These are phyloP conservation scores for Stentor roeselii DNA, from an alignment of 73 alveolate genomes.

Conservation along the genomic window DNA sequence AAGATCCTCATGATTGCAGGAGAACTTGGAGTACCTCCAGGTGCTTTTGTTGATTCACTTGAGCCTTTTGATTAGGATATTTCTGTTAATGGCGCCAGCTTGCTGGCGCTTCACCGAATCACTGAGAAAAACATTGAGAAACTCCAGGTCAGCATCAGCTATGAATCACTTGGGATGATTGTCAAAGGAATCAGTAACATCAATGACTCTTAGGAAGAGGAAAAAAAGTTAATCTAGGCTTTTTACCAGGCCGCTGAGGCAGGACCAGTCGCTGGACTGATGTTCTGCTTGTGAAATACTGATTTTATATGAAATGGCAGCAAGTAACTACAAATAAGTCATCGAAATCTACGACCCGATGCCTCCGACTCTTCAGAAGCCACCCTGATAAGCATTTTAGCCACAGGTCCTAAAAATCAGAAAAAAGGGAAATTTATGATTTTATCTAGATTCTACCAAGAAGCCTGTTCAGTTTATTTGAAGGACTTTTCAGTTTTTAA, in stretches of 20 bases:
- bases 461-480: background rate
- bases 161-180: background rate
- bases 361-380: slow-evolving; percentile 19
- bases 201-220: background rate
- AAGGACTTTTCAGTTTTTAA: background rate
- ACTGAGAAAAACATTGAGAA: background rate
- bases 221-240: background rate
- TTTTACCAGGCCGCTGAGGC: slow-evolving; percentile 24
- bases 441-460: background rate
- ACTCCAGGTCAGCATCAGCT: background rate
- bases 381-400: background rate
- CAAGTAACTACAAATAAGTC: background rate
- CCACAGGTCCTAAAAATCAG: background rate
- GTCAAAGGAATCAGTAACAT: background rate
- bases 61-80: background rate
- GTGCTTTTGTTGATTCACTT: background rate
- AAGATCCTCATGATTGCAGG: background rate
- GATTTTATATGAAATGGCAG: background rate
- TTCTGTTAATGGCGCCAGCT: background rate
- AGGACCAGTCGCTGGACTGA: slow-evolving; percentile 7
- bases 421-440: background rate
- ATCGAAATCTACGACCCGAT: slow-evolving; percentile 4
- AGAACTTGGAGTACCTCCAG: background rate
- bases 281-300: slow-evolving; percentile 12
- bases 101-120: background rate